Evolutionary conservation across 2,329 filamentous ascomycete genomes (phyloP), one percentile per base, ranked within the genome.

Genomic region (Penicillium thymicola): DNA sequence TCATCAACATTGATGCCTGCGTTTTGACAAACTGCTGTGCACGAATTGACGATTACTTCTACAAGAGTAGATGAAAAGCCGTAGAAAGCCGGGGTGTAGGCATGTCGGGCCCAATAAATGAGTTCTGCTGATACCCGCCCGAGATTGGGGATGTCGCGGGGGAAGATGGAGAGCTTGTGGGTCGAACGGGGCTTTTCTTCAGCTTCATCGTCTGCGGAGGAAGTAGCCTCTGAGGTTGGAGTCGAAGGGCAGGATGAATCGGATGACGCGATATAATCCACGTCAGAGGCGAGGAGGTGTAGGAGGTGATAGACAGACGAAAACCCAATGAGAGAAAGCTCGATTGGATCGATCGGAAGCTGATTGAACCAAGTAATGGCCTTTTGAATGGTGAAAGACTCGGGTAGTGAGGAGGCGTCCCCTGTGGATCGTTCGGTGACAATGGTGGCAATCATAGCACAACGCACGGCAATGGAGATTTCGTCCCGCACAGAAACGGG

Each of bases 391-490:
- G 73, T 76, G 45, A 77, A 70, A 2, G 68, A 69, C 10, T 70
- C 61, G 0, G 74, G 74, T 1, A 75, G 59, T 25, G 69, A 67
- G 0, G 67, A 67, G 1, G 59, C 65, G 36, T 72, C 70, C 11
- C 60, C 70, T 4, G 64, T 67, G 8, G 68, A 58, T 67, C 76
- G 67, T 6, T 70, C 70, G 4, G 76, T 75, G 43, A 80, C 70
- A 10, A 85, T 78, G 4, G 79, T 76, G 1, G 83, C 78, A 55
- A 84, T 82, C 71, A 85, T 85, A 11, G 83, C 83, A 42, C 85
- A 78, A 7, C 82, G 83, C 38, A 86, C 78, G 4, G 83, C 81
- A 51, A 81, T 81, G 51, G 77, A 76, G 11, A 86, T 79, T 57
- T 86, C 84, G 5, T 79, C 76, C 8, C 76, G 71, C 11, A 77